Base-by-base conservation (phyloP, 2,329 filamentous ascomycete species). In the Tolypocladium tundrense region DNA sequence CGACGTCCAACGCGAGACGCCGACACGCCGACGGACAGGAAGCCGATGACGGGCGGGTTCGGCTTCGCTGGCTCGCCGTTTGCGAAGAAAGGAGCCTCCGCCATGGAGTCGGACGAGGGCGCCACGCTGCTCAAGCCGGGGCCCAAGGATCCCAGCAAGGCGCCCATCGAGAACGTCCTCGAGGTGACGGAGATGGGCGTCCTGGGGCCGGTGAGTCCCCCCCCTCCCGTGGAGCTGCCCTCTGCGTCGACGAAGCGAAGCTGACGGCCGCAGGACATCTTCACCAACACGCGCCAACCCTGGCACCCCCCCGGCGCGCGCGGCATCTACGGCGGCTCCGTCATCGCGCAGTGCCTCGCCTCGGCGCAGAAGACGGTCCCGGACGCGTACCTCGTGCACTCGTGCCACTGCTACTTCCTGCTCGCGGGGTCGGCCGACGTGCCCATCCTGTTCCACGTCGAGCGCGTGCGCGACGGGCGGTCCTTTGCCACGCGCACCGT, bases 321-420 rank as follows among this genome's bases (percentile, higher is more conserved):
- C 57, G 94, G 94, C 60, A 91, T 99, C 73, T 99, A 91, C 68
- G 94, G 94, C 70, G 92, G 92, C 63, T 86, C 89, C 58, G 91
- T 95, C 42, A 97, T 99, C 65, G 92, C 93, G 53, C 93, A 97
- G 79, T 92, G 84, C 67, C 86, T 97, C 33, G 83, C 88, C 52
- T 91, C 94, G 2, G 94, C 91, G 31, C 91, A 96, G 72, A 84
- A 86, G 68, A 99, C 94, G 10, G 90, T 99, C 2, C 87, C 88
- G 0, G 72, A 78, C 33, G 80, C 89, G 69, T 97, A 96, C 73
- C 83, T 86, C 60, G 85, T 94, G 54, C 94, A 99, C 78, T 93
- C 88, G 69, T 97, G 96, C 88, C 94, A 99, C 81, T 97, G 94
- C 82, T 99, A 97, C 78, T 99, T 99, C 73, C 86, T 99, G 40